Conservation (phyloP, 768 basidiomycete species). For the Suillus weaverae region DNA sequence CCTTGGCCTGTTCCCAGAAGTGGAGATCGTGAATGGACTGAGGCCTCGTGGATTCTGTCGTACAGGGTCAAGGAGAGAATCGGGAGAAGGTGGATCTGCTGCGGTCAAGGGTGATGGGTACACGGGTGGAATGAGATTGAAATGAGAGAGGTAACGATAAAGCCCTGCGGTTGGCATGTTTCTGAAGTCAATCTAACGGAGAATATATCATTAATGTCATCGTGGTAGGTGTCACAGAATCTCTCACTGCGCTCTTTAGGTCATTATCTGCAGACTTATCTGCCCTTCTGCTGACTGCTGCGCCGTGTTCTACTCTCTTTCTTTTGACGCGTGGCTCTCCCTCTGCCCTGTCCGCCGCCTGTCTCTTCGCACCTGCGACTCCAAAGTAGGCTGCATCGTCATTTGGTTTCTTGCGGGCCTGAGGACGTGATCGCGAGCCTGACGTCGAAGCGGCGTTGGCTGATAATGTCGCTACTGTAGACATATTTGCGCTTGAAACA, state of each 20-base stretch:
- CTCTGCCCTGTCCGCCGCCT: constrained; percentile 65
- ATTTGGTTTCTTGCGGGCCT: constrained; percentile 60
- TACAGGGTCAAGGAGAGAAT: constrained; percentile 51
- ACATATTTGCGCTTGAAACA: background rate
- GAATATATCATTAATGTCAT: constrained; percentile 14
- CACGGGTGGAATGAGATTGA: constrained; percentile 68
- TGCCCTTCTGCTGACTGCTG: constrained; percentile 29
- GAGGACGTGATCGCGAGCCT: constrained; percentile 61
- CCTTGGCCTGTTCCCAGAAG: constrained; percentile 71
- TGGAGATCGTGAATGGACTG: constrained; percentile 46
- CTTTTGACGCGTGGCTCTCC: constrained; percentile 76
- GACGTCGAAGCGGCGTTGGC: constrained; percentile 31
- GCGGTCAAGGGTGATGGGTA: constrained; percentile 67
- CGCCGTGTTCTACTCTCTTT: constrained; percentile 58
- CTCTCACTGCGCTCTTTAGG: constrained; percentile 32
- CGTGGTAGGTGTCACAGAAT: constrained; percentile 1
- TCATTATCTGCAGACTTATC: constrained; percentile 38
- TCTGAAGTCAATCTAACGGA: constrained; percentile 68
- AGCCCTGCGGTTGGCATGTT: constrained; percentile 65
- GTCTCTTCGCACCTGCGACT: constrained; percentile 61
- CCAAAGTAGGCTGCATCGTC: constrained; percentile 75
- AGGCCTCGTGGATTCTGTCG: constrained; percentile 48
- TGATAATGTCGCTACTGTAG: constrained; percentile 14
- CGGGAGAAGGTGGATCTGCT: constrained; percentile 71
- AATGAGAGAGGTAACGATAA: constrained; percentile 72